Conservation (phyloP, 2,329 filamentous ascomycete species). For the Cladosporium sp. region DNA sequence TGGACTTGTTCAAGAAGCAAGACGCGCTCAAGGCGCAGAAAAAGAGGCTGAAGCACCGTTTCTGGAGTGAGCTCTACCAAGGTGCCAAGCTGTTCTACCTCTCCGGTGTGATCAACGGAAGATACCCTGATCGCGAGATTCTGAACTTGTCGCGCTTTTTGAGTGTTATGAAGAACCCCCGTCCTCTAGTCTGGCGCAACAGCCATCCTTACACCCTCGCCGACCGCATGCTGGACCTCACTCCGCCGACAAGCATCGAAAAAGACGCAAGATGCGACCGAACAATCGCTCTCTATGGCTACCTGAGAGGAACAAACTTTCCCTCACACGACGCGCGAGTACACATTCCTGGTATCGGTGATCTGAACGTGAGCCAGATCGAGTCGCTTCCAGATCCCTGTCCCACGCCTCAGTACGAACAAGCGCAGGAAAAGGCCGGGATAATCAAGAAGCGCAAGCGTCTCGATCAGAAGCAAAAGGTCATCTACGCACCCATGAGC, state of each 20-base stretch:
- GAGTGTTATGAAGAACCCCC: constrained; percentile 98
- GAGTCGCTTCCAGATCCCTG: constrained; percentile 91
- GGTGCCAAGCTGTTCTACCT: constrained; percentile 97
- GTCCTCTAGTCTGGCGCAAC: constrained; percentile 95
- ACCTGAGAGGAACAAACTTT: constrained; percentile 92
- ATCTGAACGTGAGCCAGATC: constrained; percentile 77
- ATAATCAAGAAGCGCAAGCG: constrained; percentile 77
- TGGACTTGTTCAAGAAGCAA: constrained; percentile 93
- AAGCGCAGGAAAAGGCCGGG: constrained; percentile 75
- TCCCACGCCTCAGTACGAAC: constrained; percentile 86
- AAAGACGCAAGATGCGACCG: constrained; percentile 85
- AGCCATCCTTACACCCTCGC: constrained; percentile 91
- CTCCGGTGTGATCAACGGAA: constrained; percentile 91
- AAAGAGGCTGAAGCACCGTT: constrained; percentile 89
- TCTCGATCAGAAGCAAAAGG: constrained; percentile 93
- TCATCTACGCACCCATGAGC: constrained; percentile 95
- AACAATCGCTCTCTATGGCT: constrained; percentile 86
- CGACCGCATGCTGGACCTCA: constrained; percentile 93
- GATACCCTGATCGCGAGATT: constrained; percentile 94
- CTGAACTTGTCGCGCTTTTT: constrained; percentile 94
- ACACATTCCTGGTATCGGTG: constrained; percentile 88
- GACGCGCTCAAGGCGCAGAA: constrained; percentile 89
- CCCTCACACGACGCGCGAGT: constrained; percentile 78
- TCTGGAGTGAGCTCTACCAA: constrained; percentile 97
- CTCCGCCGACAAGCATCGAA: constrained; percentile 87